Evolutionary conservation across 176 grass and related monocot species (phyloP).

Genomic region (Paspalum vaginatum): DNA sequence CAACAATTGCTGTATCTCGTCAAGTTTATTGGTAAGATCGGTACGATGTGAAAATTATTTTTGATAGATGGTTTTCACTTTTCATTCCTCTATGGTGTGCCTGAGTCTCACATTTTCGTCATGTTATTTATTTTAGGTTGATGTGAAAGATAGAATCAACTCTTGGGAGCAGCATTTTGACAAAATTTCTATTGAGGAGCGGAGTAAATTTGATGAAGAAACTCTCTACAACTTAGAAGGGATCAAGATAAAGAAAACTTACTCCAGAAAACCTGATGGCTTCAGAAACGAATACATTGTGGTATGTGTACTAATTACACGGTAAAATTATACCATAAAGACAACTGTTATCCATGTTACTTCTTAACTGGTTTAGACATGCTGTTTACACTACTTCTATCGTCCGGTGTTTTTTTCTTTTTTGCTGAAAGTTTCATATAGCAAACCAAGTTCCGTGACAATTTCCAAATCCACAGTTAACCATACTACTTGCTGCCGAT

Average conservation of each 20-base stretch:
- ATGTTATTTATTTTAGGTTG: conserved; percentile 5
- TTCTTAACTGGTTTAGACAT: not conserved
- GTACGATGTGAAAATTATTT: not conserved
- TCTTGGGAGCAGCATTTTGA: conserved; percentile 38
- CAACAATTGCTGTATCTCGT: conserved; percentile 39
- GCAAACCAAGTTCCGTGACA: not conserved
- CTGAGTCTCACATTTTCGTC: not conserved
- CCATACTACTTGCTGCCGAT: conserved; percentile 40
- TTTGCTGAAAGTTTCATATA: not conserved
- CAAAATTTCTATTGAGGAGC: conserved; percentile 38
- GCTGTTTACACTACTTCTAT: not conserved
- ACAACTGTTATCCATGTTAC: not conserved
- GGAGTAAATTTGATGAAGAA: conserved; percentile 48
- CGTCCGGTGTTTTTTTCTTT: not conserved
- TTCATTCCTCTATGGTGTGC: not conserved
- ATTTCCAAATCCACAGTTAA: conserved; percentile 14
- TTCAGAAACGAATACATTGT: conserved; percentile 46
- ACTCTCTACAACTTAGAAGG: conserved; percentile 46
- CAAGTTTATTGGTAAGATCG: conserved; percentile 46
- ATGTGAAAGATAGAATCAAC: conserved; percentile 1
- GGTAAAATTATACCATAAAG: not conserved
- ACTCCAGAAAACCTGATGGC: conserved; percentile 42
- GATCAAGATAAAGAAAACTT: conserved; percentile 36
- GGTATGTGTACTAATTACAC: conserved; percentile 19
- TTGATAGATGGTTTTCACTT: not conserved